phyloP scores from a whole-genome alignment of 164 flowering plant species.

The Vitis rotundifolia region DNA sequence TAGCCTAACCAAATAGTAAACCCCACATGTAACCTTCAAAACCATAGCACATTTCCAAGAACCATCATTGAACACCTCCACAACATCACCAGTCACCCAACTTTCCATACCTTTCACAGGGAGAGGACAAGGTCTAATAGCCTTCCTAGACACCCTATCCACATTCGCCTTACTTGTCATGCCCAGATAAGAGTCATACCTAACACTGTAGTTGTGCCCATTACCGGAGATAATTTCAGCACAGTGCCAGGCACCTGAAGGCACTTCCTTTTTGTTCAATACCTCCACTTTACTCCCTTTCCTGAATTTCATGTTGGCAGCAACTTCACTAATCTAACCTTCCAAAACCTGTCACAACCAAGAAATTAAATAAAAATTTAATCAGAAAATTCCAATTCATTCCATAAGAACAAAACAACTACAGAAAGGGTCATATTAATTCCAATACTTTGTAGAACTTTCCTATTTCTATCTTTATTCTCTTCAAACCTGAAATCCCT shows the following conservation, averaged over 20 bases:
- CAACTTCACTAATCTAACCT: neutral
- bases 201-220: slow-evolving; percentile 38
- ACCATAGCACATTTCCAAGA: slow-evolving; percentile 47
- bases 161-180: slow-evolving; percentile 2
- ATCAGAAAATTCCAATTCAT: neutral
- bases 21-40: slow-evolving; percentile 17
- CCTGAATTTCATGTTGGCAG: slow-evolving; percentile 35
- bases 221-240: slow-evolving; percentile 42
- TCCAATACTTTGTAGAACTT: too few species aligned
- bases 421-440: too few species aligned
- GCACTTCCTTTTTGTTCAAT: slow-evolving; percentile 22
- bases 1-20: slow-evolving; percentile 34
- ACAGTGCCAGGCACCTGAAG: slow-evolving; percentile 33
- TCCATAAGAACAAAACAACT: neutral
- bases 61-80: slow-evolving; percentile 39
- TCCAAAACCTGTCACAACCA: slow-evolving; percentile 9
- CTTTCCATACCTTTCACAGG: slow-evolving; percentile 1
- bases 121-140: slow-evolving; percentile 50
- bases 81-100: slow-evolving; percentile 40
- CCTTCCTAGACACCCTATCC: slow-evolving; percentile 43
- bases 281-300: slow-evolving; percentile 53
- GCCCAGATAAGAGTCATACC: slow-evolving; percentile 13
- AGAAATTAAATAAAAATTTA: neutral
- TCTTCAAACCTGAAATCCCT: too few species aligned
- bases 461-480: too few species aligned